phyloP scores from a whole-genome alignment of 805 yeast species.

The Saccharomyces paradoxus region DNA sequence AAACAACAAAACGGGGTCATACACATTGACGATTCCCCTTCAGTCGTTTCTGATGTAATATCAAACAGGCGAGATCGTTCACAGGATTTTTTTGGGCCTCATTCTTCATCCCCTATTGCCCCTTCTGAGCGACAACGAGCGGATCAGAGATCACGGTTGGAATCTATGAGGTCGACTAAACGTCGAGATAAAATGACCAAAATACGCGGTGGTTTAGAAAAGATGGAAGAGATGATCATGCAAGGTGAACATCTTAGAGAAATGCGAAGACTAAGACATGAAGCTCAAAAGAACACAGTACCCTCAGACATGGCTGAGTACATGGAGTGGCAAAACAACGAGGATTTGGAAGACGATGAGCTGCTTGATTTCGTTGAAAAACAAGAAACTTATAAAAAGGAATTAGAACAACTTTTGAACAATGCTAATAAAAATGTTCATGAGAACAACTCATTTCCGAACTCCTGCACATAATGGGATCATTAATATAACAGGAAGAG shows the following conservation, averaged over 20 bases:
- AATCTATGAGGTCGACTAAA: neutral
- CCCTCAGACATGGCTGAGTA: slow-evolving; percentile 15
- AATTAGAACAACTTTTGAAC: slow-evolving; percentile 13
- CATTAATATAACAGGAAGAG: neutral
- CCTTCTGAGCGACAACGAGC: neutral
- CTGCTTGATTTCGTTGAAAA: slow-evolving; percentile 15
- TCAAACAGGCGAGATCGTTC: neutral
- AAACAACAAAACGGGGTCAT: neutral
- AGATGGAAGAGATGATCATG: slow-evolving; percentile 26
- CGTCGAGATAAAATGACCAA: neutral
- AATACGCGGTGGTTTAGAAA: slow-evolving; percentile 21
- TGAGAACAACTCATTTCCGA: neutral
- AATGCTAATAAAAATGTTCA: neutral
- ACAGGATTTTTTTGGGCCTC: neutral
- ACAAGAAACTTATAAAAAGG: slow-evolving; percentile 12
- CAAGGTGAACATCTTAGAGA: slow-evolving; percentile 15
- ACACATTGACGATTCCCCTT: neutral
- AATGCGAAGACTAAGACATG: slow-evolving; percentile 7
- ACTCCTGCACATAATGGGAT: neutral
- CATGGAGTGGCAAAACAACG: slow-evolving; percentile 12
- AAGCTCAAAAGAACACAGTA: slow-evolving; percentile 16
- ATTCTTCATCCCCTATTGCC: neutral
- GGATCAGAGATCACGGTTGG: neutral
- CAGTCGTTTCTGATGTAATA: neutral
- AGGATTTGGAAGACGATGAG: slow-evolving; percentile 23